Conservation (phyloP, 768 basidiomycete species). For the Clathrus columnatus region DNA sequence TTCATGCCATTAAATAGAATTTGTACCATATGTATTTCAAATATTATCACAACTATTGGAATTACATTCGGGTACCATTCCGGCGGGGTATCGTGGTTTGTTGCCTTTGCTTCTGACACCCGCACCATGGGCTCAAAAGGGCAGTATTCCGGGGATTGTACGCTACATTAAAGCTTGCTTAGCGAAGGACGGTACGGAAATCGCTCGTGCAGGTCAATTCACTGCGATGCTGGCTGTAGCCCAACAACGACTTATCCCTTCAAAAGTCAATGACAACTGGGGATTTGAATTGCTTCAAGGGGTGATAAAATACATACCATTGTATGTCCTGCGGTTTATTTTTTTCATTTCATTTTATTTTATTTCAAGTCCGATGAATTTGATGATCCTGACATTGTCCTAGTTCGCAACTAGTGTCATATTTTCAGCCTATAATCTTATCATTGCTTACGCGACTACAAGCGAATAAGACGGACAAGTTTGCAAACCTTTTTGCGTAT, state of each 20-base stretch:
- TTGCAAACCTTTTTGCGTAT: slow-evolving; percentile 69
- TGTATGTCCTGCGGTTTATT: slow-evolving; percentile 44
- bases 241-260: slow-evolving; percentile 84
- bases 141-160: slow-evolving; percentile 89
- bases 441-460: slow-evolving; percentile 80
- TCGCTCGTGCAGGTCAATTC: slow-evolving; percentile 65
- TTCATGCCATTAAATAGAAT: slow-evolving; percentile 48
- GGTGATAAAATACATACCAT: slow-evolving; percentile 60
- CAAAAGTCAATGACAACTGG: slow-evolving; percentile 81
- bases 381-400: background rate
- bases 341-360: background rate
- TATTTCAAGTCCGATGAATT: background rate
- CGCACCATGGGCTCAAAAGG: slow-evolving; percentile 85
- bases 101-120: slow-evolving; percentile 81
- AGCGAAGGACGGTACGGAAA: slow-evolving; percentile 53
- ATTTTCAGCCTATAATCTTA: slow-evolving; percentile 62
- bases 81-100: slow-evolving; percentile 62
- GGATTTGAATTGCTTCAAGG: slow-evolving; percentile 85
- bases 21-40: slow-evolving; percentile 96
- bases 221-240: slow-evolving; percentile 75
- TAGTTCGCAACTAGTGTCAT: slow-evolving; percentile 59
- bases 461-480: slow-evolving; percentile 81
- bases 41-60: slow-evolving; percentile 94
- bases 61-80: slow-evolving; percentile 40
- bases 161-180: slow-evolving; percentile 82